phyloP scores from a whole-genome alignment of 257 asterid species.

The Hygrophila difformis region DNA sequence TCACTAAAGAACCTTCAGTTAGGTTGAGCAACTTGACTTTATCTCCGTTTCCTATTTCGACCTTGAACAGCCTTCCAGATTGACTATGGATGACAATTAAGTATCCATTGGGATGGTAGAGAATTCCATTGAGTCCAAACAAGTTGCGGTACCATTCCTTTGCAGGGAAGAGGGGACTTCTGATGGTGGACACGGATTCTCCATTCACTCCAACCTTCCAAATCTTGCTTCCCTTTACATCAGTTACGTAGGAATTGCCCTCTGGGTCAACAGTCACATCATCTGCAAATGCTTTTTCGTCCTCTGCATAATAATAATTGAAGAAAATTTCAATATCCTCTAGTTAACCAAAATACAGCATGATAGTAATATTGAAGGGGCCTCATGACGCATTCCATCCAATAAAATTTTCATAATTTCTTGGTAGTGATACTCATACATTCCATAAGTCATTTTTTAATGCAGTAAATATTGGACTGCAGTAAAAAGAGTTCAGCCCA shows the following conservation, averaged over 20 bases:
- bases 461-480: neutral
- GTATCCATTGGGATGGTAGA: conserved; percentile 90
- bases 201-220: conserved; percentile 79
- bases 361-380: no score
- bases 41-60: conserved; percentile 33
- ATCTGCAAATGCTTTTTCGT: conserved; percentile 57
- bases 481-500: neutral
- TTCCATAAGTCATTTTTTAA: neutral
- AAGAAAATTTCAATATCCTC: neutral
- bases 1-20: conserved; percentile 34
- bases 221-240: conserved; percentile 46
- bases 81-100: conserved; percentile 58
- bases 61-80: conserved; percentile 65
- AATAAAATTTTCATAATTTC: no score
- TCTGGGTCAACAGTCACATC: conserved; percentile 72
- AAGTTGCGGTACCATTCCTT: conserved; percentile 55
- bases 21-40: conserved; percentile 40
- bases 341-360: neutral
- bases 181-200: conserved; percentile 34
- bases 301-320: conserved; percentile 33
- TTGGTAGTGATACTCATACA: neutral
- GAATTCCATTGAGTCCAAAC: conserved; percentile 73
- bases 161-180: conserved; percentile 47
- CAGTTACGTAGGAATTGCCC: conserved; percentile 79
- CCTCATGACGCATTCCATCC: no score